Evolutionary conservation across 192 early-diverging fungal genomes (phyloP).

Genomic region (Backusella parvicylindrica): DNA sequence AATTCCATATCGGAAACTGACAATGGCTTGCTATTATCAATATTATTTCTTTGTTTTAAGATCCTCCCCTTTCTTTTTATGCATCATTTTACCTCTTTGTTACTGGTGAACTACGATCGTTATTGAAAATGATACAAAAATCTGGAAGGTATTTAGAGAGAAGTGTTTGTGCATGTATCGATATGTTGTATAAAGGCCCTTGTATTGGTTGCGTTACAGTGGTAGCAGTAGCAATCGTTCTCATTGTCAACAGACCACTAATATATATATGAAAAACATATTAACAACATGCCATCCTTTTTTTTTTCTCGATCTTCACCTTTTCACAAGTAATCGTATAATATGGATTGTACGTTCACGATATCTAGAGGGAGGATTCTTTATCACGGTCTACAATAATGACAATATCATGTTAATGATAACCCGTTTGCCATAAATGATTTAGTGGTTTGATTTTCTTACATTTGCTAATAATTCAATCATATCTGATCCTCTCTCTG

Average conservation of each 20-base stretch:
- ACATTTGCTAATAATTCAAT: constrained; percentile 21
- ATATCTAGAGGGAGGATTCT: neutral
- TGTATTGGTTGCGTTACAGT: constrained; percentile 9
- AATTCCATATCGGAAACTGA: constrained; percentile 20
- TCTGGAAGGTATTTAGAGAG: constrained; percentile 10
- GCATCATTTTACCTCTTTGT: constrained; percentile 3
- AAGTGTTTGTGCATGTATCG: constrained; percentile 18
- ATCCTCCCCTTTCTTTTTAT: neutral
- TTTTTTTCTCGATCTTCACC: neutral
- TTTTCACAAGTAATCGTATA: constrained; percentile 22
- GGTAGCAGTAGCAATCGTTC: neutral
- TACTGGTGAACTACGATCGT: constrained; percentile 1
- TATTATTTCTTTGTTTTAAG: neutral
- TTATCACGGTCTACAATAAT: constrained; percentile 15
- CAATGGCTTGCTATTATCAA: constrained; percentile 1
- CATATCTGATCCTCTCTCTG: constrained; percentile 10
- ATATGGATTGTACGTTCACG: constrained; percentile 12
- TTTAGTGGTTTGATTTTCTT: constrained; percentile 1
- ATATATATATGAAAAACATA: too few relatives aligned
- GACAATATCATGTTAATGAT: neutral
- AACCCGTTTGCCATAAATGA: too few relatives aligned
- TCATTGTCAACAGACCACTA: constrained; percentile 18
- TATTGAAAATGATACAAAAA: constrained; percentile 11
- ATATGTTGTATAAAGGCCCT: constrained; percentile 24
- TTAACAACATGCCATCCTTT: too few relatives aligned